phyloP scores from a whole-genome alignment of 2,329 filamentous ascomycete genomes.

The Alternaria gaisen region DNA sequence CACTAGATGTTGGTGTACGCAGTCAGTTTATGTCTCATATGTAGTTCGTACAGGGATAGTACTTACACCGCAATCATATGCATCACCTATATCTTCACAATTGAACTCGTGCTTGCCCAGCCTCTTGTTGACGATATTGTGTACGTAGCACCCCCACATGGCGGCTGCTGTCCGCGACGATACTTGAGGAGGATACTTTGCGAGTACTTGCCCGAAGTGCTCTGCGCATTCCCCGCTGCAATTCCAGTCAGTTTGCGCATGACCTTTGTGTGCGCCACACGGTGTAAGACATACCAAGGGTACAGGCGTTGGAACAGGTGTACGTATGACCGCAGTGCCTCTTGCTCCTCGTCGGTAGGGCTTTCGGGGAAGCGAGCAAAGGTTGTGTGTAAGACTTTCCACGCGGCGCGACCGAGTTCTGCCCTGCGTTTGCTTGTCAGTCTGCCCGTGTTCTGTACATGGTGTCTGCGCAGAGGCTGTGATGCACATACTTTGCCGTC shows the following conservation, averaged over 20 bases:
- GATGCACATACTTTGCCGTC: conserved; percentile 68
- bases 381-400: conserved; percentile 73
- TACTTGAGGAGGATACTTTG: conserved; percentile 71
- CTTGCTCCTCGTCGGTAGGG: conserved; percentile 67
- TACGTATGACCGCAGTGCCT: conserved; percentile 67
- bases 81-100: conserved; percentile 70
- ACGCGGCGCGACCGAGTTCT: conserved; percentile 70
- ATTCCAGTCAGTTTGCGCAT: conserved; percentile 36
- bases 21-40: conserved; percentile 4
- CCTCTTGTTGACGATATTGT: conserved; percentile 72
- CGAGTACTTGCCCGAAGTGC: conserved; percentile 69
- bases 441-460: conserved; percentile 15
- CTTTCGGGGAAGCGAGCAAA: conserved; percentile 72
- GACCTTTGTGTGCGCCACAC: conserved; percentile 25
- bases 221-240: conserved; percentile 69
- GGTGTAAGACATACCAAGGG: conserved; percentile 61
- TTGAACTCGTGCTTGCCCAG: conserved; percentile 69
- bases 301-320: conserved; percentile 72
- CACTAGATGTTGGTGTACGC: conserved; percentile 47
- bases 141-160: conserved; percentile 72
- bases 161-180: conserved; percentile 69
- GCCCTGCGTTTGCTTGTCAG: conserved; percentile 55
- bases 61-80: conserved; percentile 66
- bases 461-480: conserved; percentile 14
- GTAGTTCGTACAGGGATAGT: not conserved